Conservation (phyloP, 768 basidiomycete species). For the Epithele typhae region DNA sequence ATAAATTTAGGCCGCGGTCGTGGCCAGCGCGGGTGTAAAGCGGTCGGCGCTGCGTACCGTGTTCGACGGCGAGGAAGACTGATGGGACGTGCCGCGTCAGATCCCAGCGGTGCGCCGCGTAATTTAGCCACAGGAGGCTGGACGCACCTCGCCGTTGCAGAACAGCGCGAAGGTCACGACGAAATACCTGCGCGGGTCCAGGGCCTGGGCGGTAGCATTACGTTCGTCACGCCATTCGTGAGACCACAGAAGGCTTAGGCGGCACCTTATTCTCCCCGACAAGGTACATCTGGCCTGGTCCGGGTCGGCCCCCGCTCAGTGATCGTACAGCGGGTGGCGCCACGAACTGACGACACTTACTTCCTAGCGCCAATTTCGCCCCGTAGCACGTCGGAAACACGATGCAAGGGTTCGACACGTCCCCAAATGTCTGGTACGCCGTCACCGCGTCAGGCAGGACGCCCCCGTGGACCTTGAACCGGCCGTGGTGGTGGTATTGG, state of each 20-base stretch:
- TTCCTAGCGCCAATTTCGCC: conserved; percentile 17
- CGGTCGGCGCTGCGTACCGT: conserved; percentile 17
- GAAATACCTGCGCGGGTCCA: conserved; percentile 24
- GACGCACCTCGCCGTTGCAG: conserved; percentile 26
- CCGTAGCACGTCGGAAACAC: conserved; percentile 26
- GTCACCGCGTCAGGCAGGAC: conserved; percentile 23
- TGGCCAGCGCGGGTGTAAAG: no score
- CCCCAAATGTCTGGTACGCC: conserved; percentile 23
- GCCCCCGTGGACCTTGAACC: conserved; percentile 20
- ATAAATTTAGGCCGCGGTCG: no score
- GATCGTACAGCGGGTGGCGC: not conserved
- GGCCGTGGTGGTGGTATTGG: conserved; percentile 23
- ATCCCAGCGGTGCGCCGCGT: no score
- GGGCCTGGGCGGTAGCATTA: conserved; percentile 7
- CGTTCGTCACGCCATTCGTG: not conserved
- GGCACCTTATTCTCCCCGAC: conserved; percentile 20
- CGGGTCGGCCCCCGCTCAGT: no score
- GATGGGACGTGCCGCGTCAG: not conserved
- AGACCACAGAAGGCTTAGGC: not conserved
- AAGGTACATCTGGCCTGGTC: conserved; percentile 19
- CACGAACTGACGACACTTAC: conserved; percentile 4
- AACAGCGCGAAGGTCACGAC: conserved; percentile 27
- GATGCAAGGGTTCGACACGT: conserved; percentile 22
- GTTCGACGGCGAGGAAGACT: conserved; percentile 28
- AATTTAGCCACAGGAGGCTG: no score